Evolutionary conservation across 495 filamentous ascomycete species (phyloP).

Genomic region (Neurospora sp.): DNA sequence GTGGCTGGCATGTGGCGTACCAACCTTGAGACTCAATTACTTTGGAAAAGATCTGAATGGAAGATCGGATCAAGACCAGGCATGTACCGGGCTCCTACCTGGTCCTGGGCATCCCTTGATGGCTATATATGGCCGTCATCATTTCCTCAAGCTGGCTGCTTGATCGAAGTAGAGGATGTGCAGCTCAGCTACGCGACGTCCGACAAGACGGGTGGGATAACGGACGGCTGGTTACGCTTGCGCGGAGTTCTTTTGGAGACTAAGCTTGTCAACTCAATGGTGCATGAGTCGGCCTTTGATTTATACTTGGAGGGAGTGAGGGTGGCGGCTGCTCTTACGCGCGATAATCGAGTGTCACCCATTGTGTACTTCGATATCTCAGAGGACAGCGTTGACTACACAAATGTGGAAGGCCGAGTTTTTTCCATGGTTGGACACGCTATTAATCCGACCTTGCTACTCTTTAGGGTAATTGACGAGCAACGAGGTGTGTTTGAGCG

Average conservation of each 20-base stretch:
- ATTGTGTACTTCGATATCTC: not conserved
- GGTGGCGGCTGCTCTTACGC: rapidly evolving
- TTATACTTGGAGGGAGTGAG: not conserved
- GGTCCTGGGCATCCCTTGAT: not conserved
- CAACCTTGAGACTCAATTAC: not conserved
- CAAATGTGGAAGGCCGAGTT: not conserved
- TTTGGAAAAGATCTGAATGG: not conserved
- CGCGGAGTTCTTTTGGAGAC: not conserved
- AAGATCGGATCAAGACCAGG: not conserved
- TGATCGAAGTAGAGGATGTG: not conserved
- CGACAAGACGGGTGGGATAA: not conserved
- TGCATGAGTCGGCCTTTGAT: not conserved
- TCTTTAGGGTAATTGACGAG: not conserved
- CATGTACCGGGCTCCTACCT: not conserved
- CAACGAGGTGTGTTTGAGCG: not conserved
- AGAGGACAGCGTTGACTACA: not conserved
- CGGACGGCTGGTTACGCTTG: not conserved
- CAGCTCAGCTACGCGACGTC: not conserved
- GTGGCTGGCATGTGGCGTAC: not conserved
- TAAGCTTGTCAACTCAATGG: not conserved
- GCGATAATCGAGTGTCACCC: not conserved
- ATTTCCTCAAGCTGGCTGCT: not conserved
- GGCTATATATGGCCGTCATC: rapidly evolving
- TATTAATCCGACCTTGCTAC: not conserved
- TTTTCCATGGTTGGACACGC: not conserved